Conservation (phyloP, 2,329 filamentous ascomycete species). For the Fonsecaea pugnacius region DNA sequence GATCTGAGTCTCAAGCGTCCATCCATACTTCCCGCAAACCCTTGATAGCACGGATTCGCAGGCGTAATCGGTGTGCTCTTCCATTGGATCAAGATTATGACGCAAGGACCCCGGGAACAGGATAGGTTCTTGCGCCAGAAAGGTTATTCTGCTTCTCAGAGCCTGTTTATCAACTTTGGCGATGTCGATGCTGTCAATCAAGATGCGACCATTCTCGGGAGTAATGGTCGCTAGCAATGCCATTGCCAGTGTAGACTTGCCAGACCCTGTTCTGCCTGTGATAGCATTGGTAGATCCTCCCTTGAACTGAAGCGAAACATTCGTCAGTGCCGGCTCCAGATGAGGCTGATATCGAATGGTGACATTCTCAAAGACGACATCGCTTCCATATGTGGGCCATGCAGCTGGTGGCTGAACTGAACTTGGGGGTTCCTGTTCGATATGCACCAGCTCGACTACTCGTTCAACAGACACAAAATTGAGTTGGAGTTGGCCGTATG, state of each 20-base stretch:
- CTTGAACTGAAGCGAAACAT: constrained; percentile 74
- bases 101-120: constrained; percentile 66
- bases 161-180: constrained; percentile 62
- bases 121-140: constrained; percentile 69
- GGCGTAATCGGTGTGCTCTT: constrained; percentile 60
- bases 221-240: constrained; percentile 62
- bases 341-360: constrained; percentile 79
- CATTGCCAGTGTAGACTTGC: constrained; percentile 77
- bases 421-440: constrained; percentile 75
- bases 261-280: constrained; percentile 77
- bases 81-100: constrained; percentile 65
- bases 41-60: constrained; percentile 59
- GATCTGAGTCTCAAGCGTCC: constrained; percentile 61
- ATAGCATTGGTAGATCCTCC: constrained; percentile 78
- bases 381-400: constrained; percentile 75
- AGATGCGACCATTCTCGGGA: constrained; percentile 60
- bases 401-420: constrained; percentile 70
- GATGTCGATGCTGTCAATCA: constrained; percentile 66
- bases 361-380: constrained; percentile 75
- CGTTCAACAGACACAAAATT: constrained; percentile 90
- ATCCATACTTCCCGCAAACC: constrained; percentile 60
- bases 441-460: constrained; percentile 77
- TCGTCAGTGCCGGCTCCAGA: constrained; percentile 71
- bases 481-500: constrained; percentile 85
- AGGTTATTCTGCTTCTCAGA: constrained; percentile 66